Evolutionary conservation across 208 protist species (phyloP), one percentile per base, ranked within the genome.

Genomic region (Wallacemonas rigidus): DNA sequence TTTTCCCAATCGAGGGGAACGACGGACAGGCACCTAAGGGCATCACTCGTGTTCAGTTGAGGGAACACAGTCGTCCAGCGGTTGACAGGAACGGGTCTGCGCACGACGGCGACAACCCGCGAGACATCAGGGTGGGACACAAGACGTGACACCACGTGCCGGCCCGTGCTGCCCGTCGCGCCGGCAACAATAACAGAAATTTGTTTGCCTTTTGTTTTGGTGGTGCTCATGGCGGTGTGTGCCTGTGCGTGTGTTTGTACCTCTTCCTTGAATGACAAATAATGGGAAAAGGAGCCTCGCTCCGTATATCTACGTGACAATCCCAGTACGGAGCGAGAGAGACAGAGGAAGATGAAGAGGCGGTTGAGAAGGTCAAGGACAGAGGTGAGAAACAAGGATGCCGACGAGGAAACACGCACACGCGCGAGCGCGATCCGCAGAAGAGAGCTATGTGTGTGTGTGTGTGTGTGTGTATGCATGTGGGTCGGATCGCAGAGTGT

Each of bases 1-100:
- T 82, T 86, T 39, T 82, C 69, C 84, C 88, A 89, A 62, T 93
- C 81, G n/a, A 86, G 71, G 2, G 81, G 79, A n/a, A 89, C 81
- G 41, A 86, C 83, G 44, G 85, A 88, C 56, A 89, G 71, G 54
- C 78, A 83, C 1, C 82, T 75, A 14, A 82, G 77, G 12, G 77
- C 86, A 57, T 93, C 81, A 61, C 75, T 75, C 41, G 74, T 73
- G 76, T 85, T 77, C 35, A 88, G 71, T 50, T 77, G 56, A 3
- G 86, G 85, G 36, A 89, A 90, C 15, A 83, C 57, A 15, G 81
- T 70, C 3, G 72, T 75, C 82, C 83, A 88, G 0, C 81, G 79
- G 58, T 86, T 86, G 17, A 88, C 72, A 2, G 85, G 79, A 26
- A 91, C 82, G 6, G 83, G 80, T 51, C 83, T 76, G 12, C 80